These are phyloP conservation scores for Kokia cookei DNA, from an alignment of 441 rosid species.

Conservation along the genomic window DNA sequence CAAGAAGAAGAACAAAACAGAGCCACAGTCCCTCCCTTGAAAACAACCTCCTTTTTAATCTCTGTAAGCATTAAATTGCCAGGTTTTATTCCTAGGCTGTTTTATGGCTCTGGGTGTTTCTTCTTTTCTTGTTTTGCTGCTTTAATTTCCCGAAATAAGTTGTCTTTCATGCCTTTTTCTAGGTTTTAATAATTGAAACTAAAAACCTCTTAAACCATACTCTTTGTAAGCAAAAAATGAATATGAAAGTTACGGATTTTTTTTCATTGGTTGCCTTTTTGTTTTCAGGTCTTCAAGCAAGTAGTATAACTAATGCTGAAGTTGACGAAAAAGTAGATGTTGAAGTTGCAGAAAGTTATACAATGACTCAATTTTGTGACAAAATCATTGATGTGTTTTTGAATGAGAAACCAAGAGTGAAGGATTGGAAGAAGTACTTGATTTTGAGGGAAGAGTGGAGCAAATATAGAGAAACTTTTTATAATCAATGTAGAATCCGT, in stretches of 20 bases:
- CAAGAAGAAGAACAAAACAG: slow-evolving; percentile 7
- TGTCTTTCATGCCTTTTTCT: neutral
- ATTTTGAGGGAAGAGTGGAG: slow-evolving; percentile 82
- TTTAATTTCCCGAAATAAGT: neutral
- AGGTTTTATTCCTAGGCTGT: neutral
- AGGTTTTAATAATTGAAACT: neutral
- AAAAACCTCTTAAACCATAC: neutral
- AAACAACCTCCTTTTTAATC: slow-evolving; percentile 1
- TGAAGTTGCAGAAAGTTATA: slow-evolving; percentile 68
- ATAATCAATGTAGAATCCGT: slow-evolving; percentile 48
- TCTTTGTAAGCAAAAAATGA: neutral
- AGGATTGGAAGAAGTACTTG: slow-evolving; percentile 76
- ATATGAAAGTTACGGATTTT: neutral
- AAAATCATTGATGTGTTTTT: slow-evolving; percentile 72
- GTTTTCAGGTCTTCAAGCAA: slow-evolving; percentile 39
- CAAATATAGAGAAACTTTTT: slow-evolving; percentile 66
- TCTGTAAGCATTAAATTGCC: slow-evolving; percentile 19
- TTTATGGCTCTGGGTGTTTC: neutral
- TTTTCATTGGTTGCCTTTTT: neutral
- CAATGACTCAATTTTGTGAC: slow-evolving; percentile 69
- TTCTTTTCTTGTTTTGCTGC: neutral
- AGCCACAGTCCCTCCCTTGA: slow-evolving; percentile 11
- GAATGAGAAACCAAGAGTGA: slow-evolving; percentile 70
- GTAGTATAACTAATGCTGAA: slow-evolving; percentile 21
- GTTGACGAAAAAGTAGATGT: slow-evolving; percentile 43